Evolutionary conservation across 345 rosid species (phyloP).

Genomic region (Triadica sebifera): DNA sequence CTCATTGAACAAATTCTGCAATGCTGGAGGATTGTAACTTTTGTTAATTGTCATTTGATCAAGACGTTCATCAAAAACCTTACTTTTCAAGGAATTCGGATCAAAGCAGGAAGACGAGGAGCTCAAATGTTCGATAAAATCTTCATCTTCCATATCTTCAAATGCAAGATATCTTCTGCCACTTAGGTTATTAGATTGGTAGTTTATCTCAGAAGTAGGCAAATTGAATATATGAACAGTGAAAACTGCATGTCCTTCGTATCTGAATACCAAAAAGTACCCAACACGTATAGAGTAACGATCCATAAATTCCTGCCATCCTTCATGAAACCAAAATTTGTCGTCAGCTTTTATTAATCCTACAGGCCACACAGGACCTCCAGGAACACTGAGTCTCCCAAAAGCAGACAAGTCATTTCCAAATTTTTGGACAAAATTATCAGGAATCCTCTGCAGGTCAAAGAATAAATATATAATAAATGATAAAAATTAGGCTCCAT

Average conservation of each 20-base stretch:
- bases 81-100: conserved; percentile 29
- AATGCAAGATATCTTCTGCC: conserved; percentile 59
- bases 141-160: conserved; percentile 74
- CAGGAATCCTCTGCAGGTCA: conserved; percentile 81
- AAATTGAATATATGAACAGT: conserved; percentile 71
- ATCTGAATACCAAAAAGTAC: conserved; percentile 75
- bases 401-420: conserved; percentile 66
- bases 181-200: conserved; percentile 43
- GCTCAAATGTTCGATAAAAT: conserved; percentile 37
- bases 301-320: conserved; percentile 84
- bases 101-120: conserved; percentile 27
- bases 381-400: conserved; percentile 73
- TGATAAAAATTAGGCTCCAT: conserved; percentile 16
- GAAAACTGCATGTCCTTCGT: conserved; percentile 76
- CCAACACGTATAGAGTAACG: conserved; percentile 70
- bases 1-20: conserved; percentile 52
- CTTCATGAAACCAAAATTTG: conserved; percentile 76
- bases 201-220: conserved; percentile 64
- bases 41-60: conserved; percentile 29
- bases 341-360: conserved; percentile 68
- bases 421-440: conserved; percentile 66
- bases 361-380: conserved; percentile 68
- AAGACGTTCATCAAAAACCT: conserved; percentile 17
- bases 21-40: conserved; percentile 44
- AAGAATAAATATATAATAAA: not conserved